phyloP scores from a whole-genome alignment of 169 alveolate species.

The Eimeria brunetti region DNA sequence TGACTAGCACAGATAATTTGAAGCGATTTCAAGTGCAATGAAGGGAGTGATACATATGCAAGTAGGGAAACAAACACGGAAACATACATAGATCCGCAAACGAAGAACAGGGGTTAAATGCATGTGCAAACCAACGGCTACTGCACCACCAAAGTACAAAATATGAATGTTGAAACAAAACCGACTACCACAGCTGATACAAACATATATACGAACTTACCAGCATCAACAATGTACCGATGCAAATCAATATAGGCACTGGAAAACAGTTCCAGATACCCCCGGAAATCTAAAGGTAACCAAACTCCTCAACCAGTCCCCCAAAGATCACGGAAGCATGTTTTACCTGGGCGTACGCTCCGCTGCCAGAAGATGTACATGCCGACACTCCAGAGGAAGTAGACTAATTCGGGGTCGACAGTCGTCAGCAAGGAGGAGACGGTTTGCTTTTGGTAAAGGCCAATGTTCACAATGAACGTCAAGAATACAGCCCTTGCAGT shows the following conservation, averaged over 20 bases:
- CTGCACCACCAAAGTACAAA: background rate
- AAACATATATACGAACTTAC: background rate
- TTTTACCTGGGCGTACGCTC: slow-evolving; percentile 25
- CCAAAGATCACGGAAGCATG: background rate
- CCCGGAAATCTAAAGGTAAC: background rate
- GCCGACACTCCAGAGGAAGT: slow-evolving; percentile 75
- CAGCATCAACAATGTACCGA: background rate
- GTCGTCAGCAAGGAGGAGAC: slow-evolving; percentile 59
- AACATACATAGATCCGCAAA: background rate
- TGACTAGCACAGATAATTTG: no score
- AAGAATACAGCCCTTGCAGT: slow-evolving; percentile 20
- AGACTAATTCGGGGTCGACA: slow-evolving; percentile 71
- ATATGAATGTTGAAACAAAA: background rate
- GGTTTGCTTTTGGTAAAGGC: slow-evolving; percentile 22
- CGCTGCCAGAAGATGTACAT: slow-evolving; percentile 64
- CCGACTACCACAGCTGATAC: background rate
- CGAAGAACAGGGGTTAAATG: background rate
- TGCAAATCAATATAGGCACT: background rate
- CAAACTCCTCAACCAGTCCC: background rate
- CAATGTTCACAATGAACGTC: slow-evolving; percentile 42
- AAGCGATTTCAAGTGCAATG: background rate
- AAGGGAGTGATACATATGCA: background rate
- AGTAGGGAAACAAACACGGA: background rate
- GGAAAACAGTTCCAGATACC: no score
- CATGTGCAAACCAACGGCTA: background rate